These are phyloP conservation scores for Serendipita vermifera DNA, from an alignment of 768 basidiomycete genomes.

Conservation along the genomic window DNA sequence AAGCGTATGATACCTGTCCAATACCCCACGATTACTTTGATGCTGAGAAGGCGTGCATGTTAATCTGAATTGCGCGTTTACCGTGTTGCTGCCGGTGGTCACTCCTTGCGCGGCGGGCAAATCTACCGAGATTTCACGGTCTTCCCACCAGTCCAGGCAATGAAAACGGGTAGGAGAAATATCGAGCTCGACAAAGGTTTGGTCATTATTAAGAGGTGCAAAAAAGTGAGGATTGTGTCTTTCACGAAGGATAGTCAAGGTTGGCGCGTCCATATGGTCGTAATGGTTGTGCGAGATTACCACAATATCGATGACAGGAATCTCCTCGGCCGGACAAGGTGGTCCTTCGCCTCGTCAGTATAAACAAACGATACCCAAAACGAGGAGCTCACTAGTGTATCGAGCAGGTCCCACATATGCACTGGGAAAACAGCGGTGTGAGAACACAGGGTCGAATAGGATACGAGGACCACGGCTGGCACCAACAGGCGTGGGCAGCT, in stretches of 20 bases:
- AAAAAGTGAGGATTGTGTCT: slow-evolving; percentile 37
- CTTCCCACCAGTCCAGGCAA: slow-evolving; percentile 56
- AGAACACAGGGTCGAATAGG: slow-evolving; percentile 38
- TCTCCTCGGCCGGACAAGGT: slow-evolving; percentile 39
- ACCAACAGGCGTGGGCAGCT: slow-evolving; percentile 29
- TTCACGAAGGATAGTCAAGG: slow-evolving; percentile 26
- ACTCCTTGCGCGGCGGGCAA: background rate
- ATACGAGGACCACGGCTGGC: slow-evolving; percentile 31
- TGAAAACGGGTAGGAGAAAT: slow-evolving; percentile 31
- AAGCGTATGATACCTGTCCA: slow-evolving; percentile 43
- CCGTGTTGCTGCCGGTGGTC: slow-evolving; percentile 11
- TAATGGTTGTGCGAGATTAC: slow-evolving; percentile 48
- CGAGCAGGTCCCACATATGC: slow-evolving; percentile 36
- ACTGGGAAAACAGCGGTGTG: slow-evolving; percentile 38
- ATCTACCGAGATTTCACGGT: slow-evolving; percentile 21
- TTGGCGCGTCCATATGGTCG: slow-evolving; percentile 39
- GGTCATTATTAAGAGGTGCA: slow-evolving; percentile 41
- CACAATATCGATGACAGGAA: slow-evolving; percentile 50
- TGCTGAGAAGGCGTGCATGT: slow-evolving; percentile 57
- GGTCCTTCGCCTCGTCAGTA: slow-evolving; percentile 23
- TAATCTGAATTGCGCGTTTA: slow-evolving; percentile 33
- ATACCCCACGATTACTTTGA: slow-evolving; percentile 36
- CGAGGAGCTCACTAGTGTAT: slow-evolving; percentile 28
- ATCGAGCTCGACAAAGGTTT: slow-evolving; percentile 30
- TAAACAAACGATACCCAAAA: background rate